Evolutionary conservation across 768 basidiomycete species (phyloP).

Genomic region (Galerina sulciceps): DNA sequence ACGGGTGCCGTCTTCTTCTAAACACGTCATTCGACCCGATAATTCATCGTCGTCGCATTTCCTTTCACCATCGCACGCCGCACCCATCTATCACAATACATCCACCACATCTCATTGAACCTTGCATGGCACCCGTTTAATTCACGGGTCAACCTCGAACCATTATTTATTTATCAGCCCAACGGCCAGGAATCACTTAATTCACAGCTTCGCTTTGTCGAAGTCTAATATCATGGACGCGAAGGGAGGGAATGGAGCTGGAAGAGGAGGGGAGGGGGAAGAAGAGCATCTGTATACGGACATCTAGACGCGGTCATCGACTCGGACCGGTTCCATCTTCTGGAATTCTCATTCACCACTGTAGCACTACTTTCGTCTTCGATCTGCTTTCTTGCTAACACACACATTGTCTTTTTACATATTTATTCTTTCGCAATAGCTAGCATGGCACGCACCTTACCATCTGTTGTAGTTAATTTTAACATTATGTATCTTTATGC

Average conservation of each 20-base stretch:
- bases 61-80: constrained; percentile 15
- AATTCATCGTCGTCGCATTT: constrained; percentile 7
- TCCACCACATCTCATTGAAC: background rate
- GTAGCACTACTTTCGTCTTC: constrained; percentile 21
- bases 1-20: constrained; percentile 67
- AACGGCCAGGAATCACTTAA: constrained; percentile 14
- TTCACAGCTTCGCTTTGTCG: constrained; percentile 20
- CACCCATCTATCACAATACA: background rate
- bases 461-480: constrained; percentile 24
- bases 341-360: constrained; percentile 12
- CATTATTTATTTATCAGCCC: constrained; percentile 23
- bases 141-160: constrained; percentile 8
- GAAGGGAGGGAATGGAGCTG: constrained; percentile 7
- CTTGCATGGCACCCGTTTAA: constrained; percentile 12
- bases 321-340: constrained; percentile 9
- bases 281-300: constrained; percentile 5
- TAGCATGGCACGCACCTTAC: constrained; percentile 8
- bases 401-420: constrained; percentile 17
- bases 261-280: background rate
- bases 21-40: constrained; percentile 25
- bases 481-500: constrained; percentile 22
- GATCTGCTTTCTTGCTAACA: background rate
- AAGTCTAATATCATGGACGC: constrained; percentile 22
- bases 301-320: constrained; percentile 3
- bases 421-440: constrained; percentile 12